A percentile compares a stretch with the other conserved stretches of the same genome.
phyloP scores from a whole-genome alignment of 192 early-diverging fungal genomes.

The Backusella westeae region DNA sequence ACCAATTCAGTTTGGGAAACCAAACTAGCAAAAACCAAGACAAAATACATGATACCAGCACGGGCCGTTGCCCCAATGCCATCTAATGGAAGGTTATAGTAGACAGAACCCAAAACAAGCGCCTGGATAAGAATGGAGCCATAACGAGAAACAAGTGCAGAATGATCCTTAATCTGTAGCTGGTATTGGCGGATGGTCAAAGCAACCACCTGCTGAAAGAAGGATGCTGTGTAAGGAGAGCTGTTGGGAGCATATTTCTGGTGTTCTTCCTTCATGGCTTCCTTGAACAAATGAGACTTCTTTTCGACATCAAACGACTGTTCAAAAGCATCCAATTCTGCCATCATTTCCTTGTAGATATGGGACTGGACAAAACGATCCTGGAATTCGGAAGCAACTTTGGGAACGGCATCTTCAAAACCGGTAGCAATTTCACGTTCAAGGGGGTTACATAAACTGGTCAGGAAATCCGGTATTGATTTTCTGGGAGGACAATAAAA shows the following conservation, averaged over 20 bases:
- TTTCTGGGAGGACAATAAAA: conserved; percentile 62
- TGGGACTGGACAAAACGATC: conserved; percentile 43
- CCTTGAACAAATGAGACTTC: conserved; percentile 34
- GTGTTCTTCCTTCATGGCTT: conserved; percentile 55
- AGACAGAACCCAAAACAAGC: conserved; percentile 70
- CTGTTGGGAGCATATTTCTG: conserved; percentile 42
- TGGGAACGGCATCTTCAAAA: conserved; percentile 53
- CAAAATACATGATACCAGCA: conserved; percentile 73
- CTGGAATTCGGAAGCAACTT: conserved; percentile 63
- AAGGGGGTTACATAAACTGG: conserved; percentile 62
- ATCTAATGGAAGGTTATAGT: conserved; percentile 54
- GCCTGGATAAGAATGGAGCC: conserved; percentile 57
- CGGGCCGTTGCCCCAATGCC: conserved; percentile 71
- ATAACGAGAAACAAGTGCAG: conserved; percentile 50
- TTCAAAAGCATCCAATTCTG: conserved; percentile 45
- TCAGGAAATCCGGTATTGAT: conserved; percentile 70
- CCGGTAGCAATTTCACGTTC: conserved; percentile 51
- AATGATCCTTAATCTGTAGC: conserved; percentile 53
- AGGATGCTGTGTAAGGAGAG: conserved; percentile 66
- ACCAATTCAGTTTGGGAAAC: conserved; percentile 71
- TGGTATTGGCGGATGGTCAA: conserved; percentile 66
- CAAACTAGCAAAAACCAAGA: conserved; percentile 48
- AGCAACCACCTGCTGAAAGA: conserved; percentile 59
- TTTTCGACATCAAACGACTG: conserved; percentile 25
- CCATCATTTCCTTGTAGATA: conserved; percentile 36